Base-by-base conservation (phyloP, 345 rosid species). In the Eucalyptus virginea region DNA sequence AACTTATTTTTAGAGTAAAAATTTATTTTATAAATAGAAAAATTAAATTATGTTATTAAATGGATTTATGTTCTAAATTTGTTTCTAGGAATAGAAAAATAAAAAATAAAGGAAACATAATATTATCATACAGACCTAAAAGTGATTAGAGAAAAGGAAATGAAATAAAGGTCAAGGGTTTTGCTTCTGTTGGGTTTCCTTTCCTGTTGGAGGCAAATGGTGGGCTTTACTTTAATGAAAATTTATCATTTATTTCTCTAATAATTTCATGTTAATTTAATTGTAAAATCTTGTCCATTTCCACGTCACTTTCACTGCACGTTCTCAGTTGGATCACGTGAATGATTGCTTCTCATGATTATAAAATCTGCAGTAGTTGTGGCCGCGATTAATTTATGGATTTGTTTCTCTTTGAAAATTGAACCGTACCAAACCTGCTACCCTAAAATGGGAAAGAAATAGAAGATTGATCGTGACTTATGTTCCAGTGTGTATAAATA, bases 31-130 rank as follows among this genome's bases (percentile, higher is more conserved):
- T 21, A 52, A 52, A 19, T 8, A 52, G 2, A 52, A 52, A 52
- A 52, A 1, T 19, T 0, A 2, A 52, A 52, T 52, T 19, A 2
- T 52, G 2, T 52, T 52, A 52, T 3, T 52, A 21, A 19, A 8
- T 0, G 0, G 0, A 52, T 52, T 52, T 52, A 52, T 8, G 0
- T 19, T 21, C 0, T 52, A 52, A 52, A 52, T 8, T 0, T 19
- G 0, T 52, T 52, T 3, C 0, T 52, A 21, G 0, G 0, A 52
- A 52, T 19, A 52, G 0, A 52, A 51, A 52, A 52, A 19, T 3
- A 19, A 52, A 52, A 52, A 3, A 52, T 19, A 52, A 0, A 52
- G 5, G 5, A 52, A 8, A 52, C 0, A 21, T 0, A 52, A 52
- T 52, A 52, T 52, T 8, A 19, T 52, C 0, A 19, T 4, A 1